These are phyloP conservation scores for Phoma sp. DNA, from an alignment of 2,329 filamentous ascomycete species.

Conservation along the genomic window DNA sequence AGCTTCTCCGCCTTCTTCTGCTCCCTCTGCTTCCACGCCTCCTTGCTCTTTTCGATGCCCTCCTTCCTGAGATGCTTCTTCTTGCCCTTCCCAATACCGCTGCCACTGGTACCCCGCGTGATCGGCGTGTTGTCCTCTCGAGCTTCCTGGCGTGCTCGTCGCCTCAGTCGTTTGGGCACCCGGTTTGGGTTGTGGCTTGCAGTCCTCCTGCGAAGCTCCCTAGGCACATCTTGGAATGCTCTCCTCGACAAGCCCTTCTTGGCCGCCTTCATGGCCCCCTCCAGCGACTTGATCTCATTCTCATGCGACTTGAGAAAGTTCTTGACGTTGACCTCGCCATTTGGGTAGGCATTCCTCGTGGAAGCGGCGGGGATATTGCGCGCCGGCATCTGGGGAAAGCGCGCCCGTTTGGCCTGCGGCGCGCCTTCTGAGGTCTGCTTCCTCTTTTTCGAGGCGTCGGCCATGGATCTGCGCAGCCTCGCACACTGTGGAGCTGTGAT, in stretches of 20 bases:
- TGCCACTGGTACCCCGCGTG: constrained; percentile 69
- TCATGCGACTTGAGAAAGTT: constrained; percentile 84
- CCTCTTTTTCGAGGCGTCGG: constrained; percentile 32
- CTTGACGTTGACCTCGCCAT: constrained; percentile 83
- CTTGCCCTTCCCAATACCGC: constrained; percentile 55
- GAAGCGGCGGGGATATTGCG: constrained; percentile 38
- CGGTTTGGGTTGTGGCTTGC: constrained; percentile 95
- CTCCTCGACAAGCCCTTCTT: constrained; percentile 69
- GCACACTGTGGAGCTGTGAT: constrained; percentile 7
- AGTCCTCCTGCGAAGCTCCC: constrained; percentile 81
- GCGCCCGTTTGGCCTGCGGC: constrained; percentile 30
- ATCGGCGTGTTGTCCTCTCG: constrained; percentile 88
- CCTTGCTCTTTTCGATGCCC: constrained; percentile 73
- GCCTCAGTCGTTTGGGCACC: constrained; percentile 77
- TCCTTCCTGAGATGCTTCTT: constrained; percentile 69
- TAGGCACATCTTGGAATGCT: constrained; percentile 90
- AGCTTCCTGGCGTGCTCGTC: constrained; percentile 75
- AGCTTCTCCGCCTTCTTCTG: constrained; percentile 51
- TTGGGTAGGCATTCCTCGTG: constrained; percentile 60
- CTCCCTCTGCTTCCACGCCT: constrained; percentile 64
- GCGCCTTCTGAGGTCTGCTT: constrained; percentile 24
- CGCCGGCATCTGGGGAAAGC: constrained; percentile 34
- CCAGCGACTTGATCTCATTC: constrained; percentile 86
- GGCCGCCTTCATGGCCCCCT: constrained; percentile 78
- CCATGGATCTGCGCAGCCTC: constrained; percentile 12